Base-by-base conservation (phyloP, 129 eudicot genomes). In the Dittrichia graveolens region DNA sequence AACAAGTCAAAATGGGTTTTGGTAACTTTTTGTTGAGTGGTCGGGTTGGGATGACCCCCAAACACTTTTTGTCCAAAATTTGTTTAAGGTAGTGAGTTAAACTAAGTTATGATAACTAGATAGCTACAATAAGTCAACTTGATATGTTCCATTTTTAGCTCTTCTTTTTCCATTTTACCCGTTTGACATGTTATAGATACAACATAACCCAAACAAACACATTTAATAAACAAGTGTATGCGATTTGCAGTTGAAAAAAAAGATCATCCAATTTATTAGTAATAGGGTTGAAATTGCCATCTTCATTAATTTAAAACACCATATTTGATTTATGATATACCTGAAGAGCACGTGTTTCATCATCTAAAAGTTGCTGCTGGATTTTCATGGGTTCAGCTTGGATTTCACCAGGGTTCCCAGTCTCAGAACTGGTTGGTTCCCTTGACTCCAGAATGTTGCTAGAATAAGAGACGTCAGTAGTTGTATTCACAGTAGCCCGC, bases 271-370 rank as follows among this genome's bases (percentile, higher is more conserved):
- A 45, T 45, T 45, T 46, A 46, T 7, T 46, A 46, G 50, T 46
- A 46, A 46, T 7, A 52, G 58, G 34, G 8, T 16, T 52, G 19
- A 52, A 52, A 52, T 9, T 19, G 4, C 13, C 61, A 56, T 0
- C 38, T 24, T 56, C 7, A 18, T 12, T 24, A 24, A 7, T 56
- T 56, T 56, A 45, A 5, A 9, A 3, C 48, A 6, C 11, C 9
- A 15, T 4, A 18, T 45, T 45, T 18, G 7, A 65, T 42, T 44
- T 15, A 68, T 15, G 34, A 80, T 54, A 54, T 78, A 92, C 97
- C 96, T 85, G 96, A 62, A 92, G 96, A 34, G 91, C 88, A 61
- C 88, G 91, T 3, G 96, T 86, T 71, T 89, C 96, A 55, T 86
- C 91, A 75, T 92, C 96, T 78, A 89, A 72, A 71, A 89, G 86